Evolutionary conservation across 108 stramenopile species (phyloP), one percentile per base, ranked within the genome.

Genomic region (Cyclotella kingstonii): DNA sequence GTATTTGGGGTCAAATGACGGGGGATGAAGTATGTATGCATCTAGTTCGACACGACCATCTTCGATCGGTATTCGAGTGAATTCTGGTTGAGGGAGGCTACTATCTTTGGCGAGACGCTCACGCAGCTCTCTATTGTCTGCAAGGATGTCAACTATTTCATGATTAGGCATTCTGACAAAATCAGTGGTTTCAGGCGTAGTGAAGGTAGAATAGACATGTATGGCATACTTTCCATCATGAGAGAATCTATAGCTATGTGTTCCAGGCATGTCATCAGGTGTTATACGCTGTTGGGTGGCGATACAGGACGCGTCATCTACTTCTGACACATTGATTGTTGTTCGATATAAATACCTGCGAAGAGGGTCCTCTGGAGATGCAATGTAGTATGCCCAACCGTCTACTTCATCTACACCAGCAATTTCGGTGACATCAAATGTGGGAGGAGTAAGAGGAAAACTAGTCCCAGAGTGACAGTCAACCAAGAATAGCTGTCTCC

Each of bases 401-500:
- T 63, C 71, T 49, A 43, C 71, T 73, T 73, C 71, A 36, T 73
- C 71, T 5, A 73, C 57, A 3, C 71, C 71, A 0, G 71, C 71
- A 73, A 73, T 73, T 53, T 73, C 71, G 8, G 56, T 64, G 3
- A 73, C 71, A 53, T 73, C 71, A 40, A 53, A 73, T 2, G 63
- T 53, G 0, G 63, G 71, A 17, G 63, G 63, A 43, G 71, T 73
- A 18, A 73, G 35, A 29, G 54, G 34, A 1, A n/a, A 21, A 52
- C 42, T 57, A 19, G 39, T 55, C 4, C 54, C 40, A 4, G 55
- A 36, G 38, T 63, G 41, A 18, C 52, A 40, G 46, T 73, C 63
- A n/a, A 73, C 71, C 50, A 73, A 55, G 40, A 73, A 73, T 22
- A 73, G 48, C 45, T 73, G 71, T 39, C 71, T 63, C 56, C 56